Conservation (phyloP, 371 early-diverging fungal genomes). For the Massospora cicadina region DNA sequence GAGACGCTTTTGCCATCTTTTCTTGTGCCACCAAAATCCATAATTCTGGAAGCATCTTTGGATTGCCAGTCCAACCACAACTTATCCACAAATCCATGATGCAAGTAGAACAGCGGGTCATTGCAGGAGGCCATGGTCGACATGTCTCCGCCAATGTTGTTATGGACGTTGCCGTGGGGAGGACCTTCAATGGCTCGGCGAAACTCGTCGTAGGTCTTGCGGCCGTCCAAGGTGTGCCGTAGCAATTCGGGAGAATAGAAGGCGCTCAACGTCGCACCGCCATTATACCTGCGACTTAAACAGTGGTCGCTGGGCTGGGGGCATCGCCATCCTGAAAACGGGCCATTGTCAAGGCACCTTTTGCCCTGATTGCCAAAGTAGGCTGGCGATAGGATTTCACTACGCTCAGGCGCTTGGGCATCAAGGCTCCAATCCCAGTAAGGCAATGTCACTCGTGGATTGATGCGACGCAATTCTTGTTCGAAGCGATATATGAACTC, state of each 20-base stretch:
- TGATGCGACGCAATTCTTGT: conserved; percentile 1
- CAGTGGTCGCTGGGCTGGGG: conserved; percentile 13
- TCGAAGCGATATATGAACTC: conserved; percentile 10
- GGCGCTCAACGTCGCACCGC: conserved; percentile 17
- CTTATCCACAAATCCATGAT: conserved; percentile 25
- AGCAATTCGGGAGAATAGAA: conserved; percentile 22
- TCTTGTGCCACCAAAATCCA: conserved; percentile 2
- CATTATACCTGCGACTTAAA: conserved; percentile 18
- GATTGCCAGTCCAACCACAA: conserved; percentile 9
- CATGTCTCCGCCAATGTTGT: conserved; percentile 25
- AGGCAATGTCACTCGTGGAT: conserved; percentile 10
- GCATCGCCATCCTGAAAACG: background rate
- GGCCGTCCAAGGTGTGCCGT: conserved; percentile 16
- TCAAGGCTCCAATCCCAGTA: conserved; percentile 14
- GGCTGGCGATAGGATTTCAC: conserved; percentile 1
- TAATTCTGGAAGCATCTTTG: background rate
- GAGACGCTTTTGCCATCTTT: background rate
- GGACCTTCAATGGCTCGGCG: conserved; percentile 22
- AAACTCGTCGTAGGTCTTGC: conserved; percentile 14
- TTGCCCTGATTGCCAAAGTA: conserved; percentile 11
- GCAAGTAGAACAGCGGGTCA: conserved; percentile 32
- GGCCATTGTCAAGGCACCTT: background rate
- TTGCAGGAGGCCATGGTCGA: conserved; percentile 21
- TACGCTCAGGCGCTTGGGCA: conserved; percentile 12
- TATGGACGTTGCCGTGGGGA: conserved; percentile 26